Evolutionary conservation across 2,329 filamentous ascomycete genomes (phyloP), one percentile per base, ranked within the genome.

Genomic region (Aspergillus cejpii): DNA sequence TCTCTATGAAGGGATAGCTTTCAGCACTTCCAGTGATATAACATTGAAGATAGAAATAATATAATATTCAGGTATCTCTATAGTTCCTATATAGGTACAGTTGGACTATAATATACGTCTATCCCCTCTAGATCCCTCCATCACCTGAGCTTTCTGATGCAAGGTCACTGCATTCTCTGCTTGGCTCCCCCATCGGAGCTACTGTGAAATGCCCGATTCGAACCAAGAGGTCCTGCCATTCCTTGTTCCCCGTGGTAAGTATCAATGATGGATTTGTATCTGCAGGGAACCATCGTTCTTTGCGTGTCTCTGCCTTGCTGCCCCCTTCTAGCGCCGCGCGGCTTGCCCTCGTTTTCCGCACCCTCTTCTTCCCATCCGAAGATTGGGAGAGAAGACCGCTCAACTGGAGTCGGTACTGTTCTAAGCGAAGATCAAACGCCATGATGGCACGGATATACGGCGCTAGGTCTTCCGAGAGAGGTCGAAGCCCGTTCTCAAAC

Each of bases 381-480:
- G 77, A 78, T 50, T 82, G 77, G 41, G 77, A 80, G 10, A 86
- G 66, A 1, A 88, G 64, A 43, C 74, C 80, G 52, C 79, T 80
- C 7, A 86, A 65, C 14, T 76, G 75, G 6, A 78, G 62, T 8
- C 87, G 78, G 51, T 87, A 79, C 49, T 80, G 73, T 57, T 88
- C 84, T 1, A 92, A 75, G 1, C 74, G 75, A 15, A 80, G 71
- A 55, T 97, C 91, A 59, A 84, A 85, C 0, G 81, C 75, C 1
- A 91, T 81, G 48, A 98, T 97, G 28, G 77, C 76, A 8, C 94
- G 85, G n/a, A 97, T 79, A 63, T 87, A 97, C 0, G 94, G 92
- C 0, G 89, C 90, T 1, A 97, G 73, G 51, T 98, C 92, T 10
- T 83, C 70, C 0, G 79, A 75, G 24, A 95, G 79, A 15, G 83